Evolutionary conservation across 306 rosid genomes (phyloP).

Genomic region (Potentilla sterilis): DNA sequence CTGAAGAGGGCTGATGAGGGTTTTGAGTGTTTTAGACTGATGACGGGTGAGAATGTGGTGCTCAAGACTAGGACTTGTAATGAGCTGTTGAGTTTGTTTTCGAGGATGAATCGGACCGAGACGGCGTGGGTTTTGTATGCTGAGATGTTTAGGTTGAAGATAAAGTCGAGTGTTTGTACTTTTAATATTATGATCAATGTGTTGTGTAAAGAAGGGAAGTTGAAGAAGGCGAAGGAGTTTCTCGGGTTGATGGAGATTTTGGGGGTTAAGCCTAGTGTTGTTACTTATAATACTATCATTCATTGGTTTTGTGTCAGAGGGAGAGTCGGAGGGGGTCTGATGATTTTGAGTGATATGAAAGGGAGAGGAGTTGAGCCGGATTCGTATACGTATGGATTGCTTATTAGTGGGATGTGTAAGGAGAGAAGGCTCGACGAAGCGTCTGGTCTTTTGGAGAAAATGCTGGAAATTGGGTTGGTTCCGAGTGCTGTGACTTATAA

Average conservation of each 20-base stretch:
- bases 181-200: conserved; percentile 84
- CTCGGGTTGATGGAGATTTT: conserved; percentile 62
- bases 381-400: conserved; percentile 60
- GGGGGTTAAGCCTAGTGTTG: conserved; percentile 55
- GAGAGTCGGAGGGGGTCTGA: conserved; percentile 45
- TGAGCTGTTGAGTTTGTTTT: conserved; percentile 49
- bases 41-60: conserved; percentile 44
- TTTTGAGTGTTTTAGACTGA: conserved; percentile 54
- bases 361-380: conserved; percentile 59
- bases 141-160: conserved; percentile 75
- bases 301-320: conserved; percentile 61
- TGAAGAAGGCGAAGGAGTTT: conserved; percentile 73
- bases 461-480: conserved; percentile 49
- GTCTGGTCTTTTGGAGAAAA: conserved; percentile 42
- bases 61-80: conserved; percentile 67
- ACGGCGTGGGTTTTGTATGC: conserved; percentile 76
- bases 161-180: conserved; percentile 57
- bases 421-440: conserved; percentile 65
- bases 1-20: conserved; percentile 51
- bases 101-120: conserved; percentile 49
- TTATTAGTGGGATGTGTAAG: conserved; percentile 65
- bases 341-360: conserved; percentile 48
- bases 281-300: conserved; percentile 72
- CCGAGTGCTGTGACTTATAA: conserved; percentile 72
- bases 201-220: conserved; percentile 78